These are phyloP conservation scores for Volvariella volvacea DNA, from an alignment of 1,284 basidiomycete species.

Conservation along the genomic window DNA sequence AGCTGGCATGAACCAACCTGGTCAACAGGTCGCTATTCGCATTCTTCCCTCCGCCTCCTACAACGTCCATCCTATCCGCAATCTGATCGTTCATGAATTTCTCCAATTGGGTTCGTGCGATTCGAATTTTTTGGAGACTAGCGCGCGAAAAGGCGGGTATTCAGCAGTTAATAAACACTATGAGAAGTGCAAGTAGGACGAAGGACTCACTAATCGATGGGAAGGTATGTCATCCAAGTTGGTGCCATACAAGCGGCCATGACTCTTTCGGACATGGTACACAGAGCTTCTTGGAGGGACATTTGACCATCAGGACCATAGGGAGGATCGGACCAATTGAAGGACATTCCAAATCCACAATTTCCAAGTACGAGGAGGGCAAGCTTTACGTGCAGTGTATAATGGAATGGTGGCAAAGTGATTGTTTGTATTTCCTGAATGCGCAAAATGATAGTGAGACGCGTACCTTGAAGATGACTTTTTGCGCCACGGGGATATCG, in stretches of 20 bases:
- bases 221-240: background rate
- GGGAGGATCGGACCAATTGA: conserved; percentile 6
- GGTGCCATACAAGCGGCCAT: too few species aligned
- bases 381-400: conserved; percentile 18
- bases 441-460: too few species aligned
- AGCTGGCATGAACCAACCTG: conserved; percentile 14
- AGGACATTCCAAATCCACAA: conserved; percentile 8
- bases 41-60: conserved; percentile 1
- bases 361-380: conserved; percentile 2
- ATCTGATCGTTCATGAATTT: conserved; percentile 9
- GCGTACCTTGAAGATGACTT: conserved; percentile 17
- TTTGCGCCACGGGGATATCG: conserved; percentile 13
- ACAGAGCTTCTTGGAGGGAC: conserved; percentile 4
- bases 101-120: conserved; percentile 5
- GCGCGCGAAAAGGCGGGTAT: too few species aligned
- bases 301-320: conserved; percentile 1
- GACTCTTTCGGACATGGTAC: too few species aligned
- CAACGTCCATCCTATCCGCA: conserved; percentile 7
- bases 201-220: background rate
- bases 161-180: too few species aligned
- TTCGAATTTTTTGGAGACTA: conserved; percentile 1
- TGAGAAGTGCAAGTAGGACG: too few species aligned
- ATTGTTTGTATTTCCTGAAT: conserved; percentile 14
- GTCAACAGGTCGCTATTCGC: conserved; percentile 13
- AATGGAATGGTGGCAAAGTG: conserved; percentile 18